Base-by-base conservation (phyloP, 1,139 yeast species). In the Lodderomyces margitis region DNA sequence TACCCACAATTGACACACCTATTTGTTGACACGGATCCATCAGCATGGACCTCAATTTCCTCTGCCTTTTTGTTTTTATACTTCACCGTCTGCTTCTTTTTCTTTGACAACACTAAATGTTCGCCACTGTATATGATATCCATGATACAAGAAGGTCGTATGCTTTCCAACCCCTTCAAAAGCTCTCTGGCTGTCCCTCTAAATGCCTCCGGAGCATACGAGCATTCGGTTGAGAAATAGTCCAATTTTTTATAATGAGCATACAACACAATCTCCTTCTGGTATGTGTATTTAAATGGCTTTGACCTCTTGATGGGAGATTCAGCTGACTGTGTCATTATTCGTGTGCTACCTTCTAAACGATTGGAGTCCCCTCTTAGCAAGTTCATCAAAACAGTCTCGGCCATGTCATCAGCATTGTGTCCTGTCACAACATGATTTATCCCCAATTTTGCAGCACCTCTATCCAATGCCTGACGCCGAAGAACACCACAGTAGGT, bases 321-420 rank as follows among this genome's bases (percentile, higher is more conserved):
- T 1, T 92, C 94, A 0, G 80, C 66, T 20, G 87, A 77, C 43
- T 81, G 83, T 0, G 99, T 94, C 49, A 91, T 75, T 34, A 94
- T 88, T 32, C 86, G 78, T 11, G 96, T 87, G n/a, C 97, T 88
- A 49, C 84, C 81, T 55, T 88, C 98, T 43, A 94, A 68, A 48
- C 99, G 74, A 19, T 96, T 95, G 5, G 89, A 84, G 57, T 94
- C 99, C n/a, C 99, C 99, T 52, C 99, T 75, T 21, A 94, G 66
- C 35, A 92, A 64, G 61, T 94, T 94, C 98, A 94, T 91, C 45
- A 94, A 64, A 3, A 94, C 96, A 0, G 99, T 94, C 59, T 94
- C 99, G 0, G 99, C 99, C 87, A 94, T 86, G 63, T 94, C 99
- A 60, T 94, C 99, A 0, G 99, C 99, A 61, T 94, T 94, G 63